Conservation (phyloP, 371 early-diverging fungal genomes). For the Actinomucor elegans region DNA sequence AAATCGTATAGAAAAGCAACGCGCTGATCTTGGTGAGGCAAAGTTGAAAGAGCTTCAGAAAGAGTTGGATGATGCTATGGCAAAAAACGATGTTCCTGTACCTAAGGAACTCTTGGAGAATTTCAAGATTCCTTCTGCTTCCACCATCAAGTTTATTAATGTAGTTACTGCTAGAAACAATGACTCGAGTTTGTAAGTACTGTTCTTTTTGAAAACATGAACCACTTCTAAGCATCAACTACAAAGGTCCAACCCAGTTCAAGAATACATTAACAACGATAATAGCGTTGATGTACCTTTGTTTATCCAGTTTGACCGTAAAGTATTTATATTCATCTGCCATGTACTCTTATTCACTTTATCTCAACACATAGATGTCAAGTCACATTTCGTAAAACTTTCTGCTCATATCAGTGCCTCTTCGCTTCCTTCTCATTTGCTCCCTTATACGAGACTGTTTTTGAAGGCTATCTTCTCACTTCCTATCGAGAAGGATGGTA, state of each 20-base stretch:
- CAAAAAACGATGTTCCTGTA: constrained; percentile 55
- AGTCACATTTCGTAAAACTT: constrained; percentile 58
- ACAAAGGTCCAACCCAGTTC: constrained; percentile 52
- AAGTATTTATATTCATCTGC: constrained; percentile 13
- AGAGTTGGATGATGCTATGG: constrained; percentile 53
- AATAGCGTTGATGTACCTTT: constrained; percentile 49
- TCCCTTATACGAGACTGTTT: constrained; percentile 59
- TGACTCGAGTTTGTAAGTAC: constrained; percentile 43
- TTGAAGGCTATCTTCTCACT: constrained; percentile 60
- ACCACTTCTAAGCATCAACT: no score
- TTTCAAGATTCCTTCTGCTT: constrained; percentile 60
- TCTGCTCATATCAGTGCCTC: constrained; percentile 52
- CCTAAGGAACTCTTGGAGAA: constrained; percentile 60
- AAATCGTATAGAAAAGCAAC: constrained; percentile 56
- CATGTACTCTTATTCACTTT: background rate
- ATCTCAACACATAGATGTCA: constrained; percentile 47
- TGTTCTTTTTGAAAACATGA: background rate
- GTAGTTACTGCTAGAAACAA: constrained; percentile 59
- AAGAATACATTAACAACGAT: constrained; percentile 54
- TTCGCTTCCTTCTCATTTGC: constrained; percentile 48
- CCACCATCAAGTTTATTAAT: constrained; percentile 61
- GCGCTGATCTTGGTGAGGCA: constrained; percentile 49
- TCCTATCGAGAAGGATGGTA: constrained; percentile 48
- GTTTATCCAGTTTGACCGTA: constrained; percentile 68
- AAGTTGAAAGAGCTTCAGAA: constrained; percentile 53